phyloP scores from a whole-genome alignment of 441 rosid genomes.

The Viola pubescens region DNA sequence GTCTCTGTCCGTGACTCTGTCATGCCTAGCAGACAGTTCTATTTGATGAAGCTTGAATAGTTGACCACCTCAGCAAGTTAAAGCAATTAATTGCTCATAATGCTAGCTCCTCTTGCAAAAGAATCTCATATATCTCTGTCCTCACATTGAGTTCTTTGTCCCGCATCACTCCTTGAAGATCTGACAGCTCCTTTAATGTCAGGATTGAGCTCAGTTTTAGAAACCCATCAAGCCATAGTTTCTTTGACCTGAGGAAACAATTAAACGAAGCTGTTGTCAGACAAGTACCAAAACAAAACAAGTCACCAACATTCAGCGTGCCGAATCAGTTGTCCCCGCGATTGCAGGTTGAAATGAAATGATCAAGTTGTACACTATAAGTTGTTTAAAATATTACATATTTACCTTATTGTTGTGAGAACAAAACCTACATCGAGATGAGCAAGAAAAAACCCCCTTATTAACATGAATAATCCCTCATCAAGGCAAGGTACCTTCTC shows the following conservation, averaged over 20 bases:
- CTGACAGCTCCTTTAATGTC: slow-evolving; percentile 77
- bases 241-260: slow-evolving; percentile 59
- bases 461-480: neutral
- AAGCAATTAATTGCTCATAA: too few species aligned
- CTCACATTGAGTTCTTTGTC: slow-evolving; percentile 86
- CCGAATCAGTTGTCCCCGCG: neutral
- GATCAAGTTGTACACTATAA: too few species aligned
- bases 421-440: neutral
- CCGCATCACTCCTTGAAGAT: slow-evolving; percentile 95
- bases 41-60: too few species aligned
- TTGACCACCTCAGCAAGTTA: too few species aligned
- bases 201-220: slow-evolving; percentile 48
- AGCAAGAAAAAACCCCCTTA: neutral
- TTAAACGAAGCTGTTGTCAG: slow-evolving; percentile 6
- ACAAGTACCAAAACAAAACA: neutral
- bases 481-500: neutral
- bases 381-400: too few species aligned
- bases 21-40: too few species aligned
- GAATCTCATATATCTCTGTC: slow-evolving; percentile 92
- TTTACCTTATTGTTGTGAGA: neutral
- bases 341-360: too few species aligned
- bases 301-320: neutral
- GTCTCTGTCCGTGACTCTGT: too few species aligned
- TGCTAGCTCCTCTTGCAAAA: slow-evolving; percentile 53
- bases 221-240: slow-evolving; percentile 91